Evolutionary conservation across 352 stramenopile genomes (phyloP).

Genomic region (Pythium plurisporium): DNA sequence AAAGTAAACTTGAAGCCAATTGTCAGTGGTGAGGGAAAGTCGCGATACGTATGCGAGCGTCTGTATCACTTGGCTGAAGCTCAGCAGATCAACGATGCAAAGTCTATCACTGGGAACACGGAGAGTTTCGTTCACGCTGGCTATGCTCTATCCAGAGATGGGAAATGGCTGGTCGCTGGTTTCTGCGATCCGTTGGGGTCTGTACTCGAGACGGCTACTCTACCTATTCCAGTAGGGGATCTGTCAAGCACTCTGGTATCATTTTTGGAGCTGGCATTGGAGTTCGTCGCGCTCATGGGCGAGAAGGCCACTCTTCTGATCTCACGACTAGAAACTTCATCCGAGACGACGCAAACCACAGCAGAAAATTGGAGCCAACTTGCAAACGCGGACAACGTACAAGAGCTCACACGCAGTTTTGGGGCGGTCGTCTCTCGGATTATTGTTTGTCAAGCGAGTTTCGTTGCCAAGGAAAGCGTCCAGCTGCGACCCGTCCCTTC

Average conservation of each 20-base stretch:
- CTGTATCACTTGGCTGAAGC: conserved; percentile 66
- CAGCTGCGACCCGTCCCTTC: conserved; percentile 28
- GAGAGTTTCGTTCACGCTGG: conserved; percentile 23
- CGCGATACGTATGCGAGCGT: conserved; percentile 52
- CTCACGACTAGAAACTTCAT: conserved; percentile 26
- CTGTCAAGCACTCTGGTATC: conserved; percentile 31
- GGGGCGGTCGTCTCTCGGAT: conserved; percentile 33
- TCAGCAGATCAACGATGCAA: too few relatives aligned
- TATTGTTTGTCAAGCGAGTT: conserved; percentile 36
- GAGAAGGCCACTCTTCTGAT: conserved; percentile 43
- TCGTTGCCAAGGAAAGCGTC: conserved; percentile 29
- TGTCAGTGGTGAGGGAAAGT: background rate
- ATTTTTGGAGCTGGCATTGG: conserved; percentile 46
- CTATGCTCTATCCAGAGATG: conserved; percentile 49
- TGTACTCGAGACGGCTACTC: conserved; percentile 48
- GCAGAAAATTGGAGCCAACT: conserved; percentile 36
- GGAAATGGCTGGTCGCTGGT: conserved; percentile 53
- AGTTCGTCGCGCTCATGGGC: conserved; percentile 58
- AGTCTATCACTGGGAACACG: background rate
- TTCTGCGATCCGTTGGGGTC: conserved; percentile 57
- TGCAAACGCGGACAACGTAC: background rate
- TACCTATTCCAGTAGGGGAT: conserved; percentile 26
- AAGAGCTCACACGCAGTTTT: conserved; percentile 19
- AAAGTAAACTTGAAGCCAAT: conserved; percentile 46
- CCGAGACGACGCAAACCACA: conserved; percentile 12